Conservation (phyloP, 2,329 filamentous ascomycete genomes). For the Calonectria pteridis region DNA sequence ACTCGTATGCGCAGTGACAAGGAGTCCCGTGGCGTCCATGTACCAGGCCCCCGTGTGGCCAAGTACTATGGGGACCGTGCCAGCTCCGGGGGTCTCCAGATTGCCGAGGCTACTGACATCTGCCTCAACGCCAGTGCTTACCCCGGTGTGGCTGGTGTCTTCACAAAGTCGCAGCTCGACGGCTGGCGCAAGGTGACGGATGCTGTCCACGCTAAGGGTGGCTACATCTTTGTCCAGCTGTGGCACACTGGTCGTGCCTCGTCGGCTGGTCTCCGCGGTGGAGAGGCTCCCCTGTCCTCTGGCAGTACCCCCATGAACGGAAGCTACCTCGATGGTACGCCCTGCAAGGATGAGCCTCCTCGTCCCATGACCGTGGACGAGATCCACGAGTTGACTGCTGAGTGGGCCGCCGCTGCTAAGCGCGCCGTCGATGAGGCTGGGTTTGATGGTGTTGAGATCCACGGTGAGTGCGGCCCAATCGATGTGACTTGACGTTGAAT, state of each 20-base stretch:
- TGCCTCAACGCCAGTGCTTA: conserved; percentile 46
- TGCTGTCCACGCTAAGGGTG: conserved; percentile 46
- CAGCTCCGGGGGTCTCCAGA: conserved; percentile 46
- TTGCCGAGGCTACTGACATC: conserved; percentile 49
- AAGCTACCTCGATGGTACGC: conserved; percentile 55
- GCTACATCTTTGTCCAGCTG: conserved; percentile 69
- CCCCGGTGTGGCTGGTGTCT: conserved; percentile 46
- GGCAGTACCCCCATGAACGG: conserved; percentile 56
- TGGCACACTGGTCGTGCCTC: conserved; percentile 71
- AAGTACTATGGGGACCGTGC: conserved; percentile 51
- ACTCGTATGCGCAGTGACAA: conserved; percentile 42
- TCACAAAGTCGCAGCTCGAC: conserved; percentile 45
- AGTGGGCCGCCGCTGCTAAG: conserved; percentile 67
- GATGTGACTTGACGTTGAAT: neutral
- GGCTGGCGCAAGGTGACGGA: conserved; percentile 45
- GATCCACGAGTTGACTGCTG: conserved; percentile 72
- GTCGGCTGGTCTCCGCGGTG: conserved; percentile 41
- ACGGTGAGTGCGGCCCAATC: conserved; percentile 44
- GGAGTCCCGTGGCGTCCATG: conserved; percentile 49
- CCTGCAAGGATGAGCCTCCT: conserved; percentile 56
- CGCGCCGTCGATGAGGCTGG: conserved; percentile 71
- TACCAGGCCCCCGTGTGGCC: conserved; percentile 45
- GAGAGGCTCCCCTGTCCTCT: conserved; percentile 38
- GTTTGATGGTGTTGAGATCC: conserved; percentile 77
- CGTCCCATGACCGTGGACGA: conserved; percentile 74